A percentile compares a stretch with the other conserved stretches of the same genome.
Conservation (phyloP, 805 yeast genomes). For the Starmera amethionina region DNA sequence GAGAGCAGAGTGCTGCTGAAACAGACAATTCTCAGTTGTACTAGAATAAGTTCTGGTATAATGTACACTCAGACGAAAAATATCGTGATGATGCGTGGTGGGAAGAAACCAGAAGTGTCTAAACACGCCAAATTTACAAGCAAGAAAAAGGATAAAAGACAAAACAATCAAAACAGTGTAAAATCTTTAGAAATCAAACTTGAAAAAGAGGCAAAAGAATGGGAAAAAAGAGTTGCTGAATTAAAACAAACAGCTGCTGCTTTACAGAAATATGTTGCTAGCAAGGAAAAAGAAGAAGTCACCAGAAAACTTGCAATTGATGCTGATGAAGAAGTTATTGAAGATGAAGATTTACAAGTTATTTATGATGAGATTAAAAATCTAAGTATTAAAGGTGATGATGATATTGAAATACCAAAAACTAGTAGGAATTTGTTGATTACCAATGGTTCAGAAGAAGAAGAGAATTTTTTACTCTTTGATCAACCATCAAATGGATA, state of each 20-base stretch:
- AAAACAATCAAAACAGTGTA: background rate
- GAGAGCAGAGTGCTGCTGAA: too few relatives aligned
- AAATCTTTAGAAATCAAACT: background rate
- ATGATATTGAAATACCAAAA: background rate
- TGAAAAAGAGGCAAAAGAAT: background rate
- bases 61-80: too few relatives aligned
- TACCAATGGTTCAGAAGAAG: too few relatives aligned
- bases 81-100: too few relatives aligned
- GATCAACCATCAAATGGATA: conserved; percentile 16
- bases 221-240: background rate
- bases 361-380: background rate
- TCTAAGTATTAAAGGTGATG: background rate
- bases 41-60: too few relatives aligned
- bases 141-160: background rate
- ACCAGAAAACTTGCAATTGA: background rate
- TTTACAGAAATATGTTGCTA: background rate
- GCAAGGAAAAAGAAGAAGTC: background rate
- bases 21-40: too few relatives aligned
- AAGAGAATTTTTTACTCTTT: conserved; percentile 5
- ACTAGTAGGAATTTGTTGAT: too few relatives aligned
- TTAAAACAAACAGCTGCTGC: background rate
- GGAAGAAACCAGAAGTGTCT: too few relatives aligned
- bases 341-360: conserved; percentile 1
- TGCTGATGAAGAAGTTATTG: background rate
- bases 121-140: background rate